Evolutionary conservation across 2,329 filamentous ascomycete species (phyloP), one percentile per base, ranked within the genome.

Genomic region (Curvularia eragrostidis): DNA sequence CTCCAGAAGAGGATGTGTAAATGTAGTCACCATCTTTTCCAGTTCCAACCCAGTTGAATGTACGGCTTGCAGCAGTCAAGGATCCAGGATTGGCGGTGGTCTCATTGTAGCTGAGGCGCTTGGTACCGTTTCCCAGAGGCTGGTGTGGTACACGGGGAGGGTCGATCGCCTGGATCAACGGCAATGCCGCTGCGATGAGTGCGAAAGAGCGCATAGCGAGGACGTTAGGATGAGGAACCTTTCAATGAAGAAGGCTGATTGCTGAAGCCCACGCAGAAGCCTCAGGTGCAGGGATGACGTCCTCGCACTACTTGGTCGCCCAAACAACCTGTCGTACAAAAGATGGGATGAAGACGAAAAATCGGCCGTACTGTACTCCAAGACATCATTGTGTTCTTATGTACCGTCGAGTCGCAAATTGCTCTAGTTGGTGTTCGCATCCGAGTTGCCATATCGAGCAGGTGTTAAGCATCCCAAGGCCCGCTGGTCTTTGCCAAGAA

Each of bases 11-110:
- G 52, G 76, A 81, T 44, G 75, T 76, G 46, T 81, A 84, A 64
- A 89, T 84, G 73, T 86, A 89, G 48, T 86, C 81, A 21, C 87
- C 87, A 62, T 90, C 87, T 30, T 81, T 79, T 1, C 83, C 85
- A 3, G 82, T 83, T 8, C 81, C 77, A 3, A 87, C 81, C 87
- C 87, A 90, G 1, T 80, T 82, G 34, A 80, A 79, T 12, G 80
- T 79, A 12, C 78, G 77, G 0, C 83, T 77, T 1, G 78, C 68
- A 61, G 87, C 80, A 5, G 72, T 19, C 46, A 75, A 63, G 42
- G 62, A 49, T 8, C 71, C 79, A 26, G 79, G 76, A 13, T 69
- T 73, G 0, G 81, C 77, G 9, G 83, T 83, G 0, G 85, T 87
- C 69, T 87, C 82, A 67, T 87, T 87, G 79, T 84, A 89, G 0